Evolutionary conservation across 345 rosid genomes (phyloP).

Genomic region (Xanthoceras sorbifolium): DNA sequence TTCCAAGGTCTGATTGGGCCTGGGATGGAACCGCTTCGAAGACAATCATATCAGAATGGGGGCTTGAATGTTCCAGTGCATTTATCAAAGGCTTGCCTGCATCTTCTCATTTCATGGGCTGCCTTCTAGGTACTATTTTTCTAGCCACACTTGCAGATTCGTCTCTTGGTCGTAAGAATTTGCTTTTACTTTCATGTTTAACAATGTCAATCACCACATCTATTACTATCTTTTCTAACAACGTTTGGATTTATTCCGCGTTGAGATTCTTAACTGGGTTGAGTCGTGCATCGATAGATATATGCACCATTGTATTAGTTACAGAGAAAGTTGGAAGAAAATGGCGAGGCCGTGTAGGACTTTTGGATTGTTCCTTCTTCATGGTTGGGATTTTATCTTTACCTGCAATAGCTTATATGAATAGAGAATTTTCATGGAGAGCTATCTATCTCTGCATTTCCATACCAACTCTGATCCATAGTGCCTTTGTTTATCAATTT

Average conservation of each 20-base stretch:
- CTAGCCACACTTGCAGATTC: constrained; percentile 55
- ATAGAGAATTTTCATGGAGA: constrained; percentile 35
- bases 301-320: constrained; percentile 34
- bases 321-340: constrained; percentile 47
- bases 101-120: constrained; percentile 54
- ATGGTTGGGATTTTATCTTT: constrained; percentile 54
- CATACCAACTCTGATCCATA: constrained; percentile 35
- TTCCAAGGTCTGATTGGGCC: constrained; percentile 42
- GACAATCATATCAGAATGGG: constrained; percentile 57
- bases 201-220: constrained; percentile 41
- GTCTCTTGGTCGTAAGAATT: constrained; percentile 54
- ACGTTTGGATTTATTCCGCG: constrained; percentile 44
- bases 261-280: constrained; percentile 15
- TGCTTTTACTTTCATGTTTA: constrained; percentile 46
- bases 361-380: constrained; percentile 48
- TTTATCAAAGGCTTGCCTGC: constrained; percentile 54
- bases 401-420: constrained; percentile 36
- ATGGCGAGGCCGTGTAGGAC: constrained; percentile 52
- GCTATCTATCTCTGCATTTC: constrained; percentile 46
- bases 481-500: constrained; percentile 30
- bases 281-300: neutral
- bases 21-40: constrained; percentile 39
- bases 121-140: constrained; percentile 52
- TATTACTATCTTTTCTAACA: constrained; percentile 36
- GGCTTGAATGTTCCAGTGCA: constrained; percentile 46